phyloP scores from a whole-genome alignment of 2,329 filamentous ascomycete species.

The Periconia sp. region DNA sequence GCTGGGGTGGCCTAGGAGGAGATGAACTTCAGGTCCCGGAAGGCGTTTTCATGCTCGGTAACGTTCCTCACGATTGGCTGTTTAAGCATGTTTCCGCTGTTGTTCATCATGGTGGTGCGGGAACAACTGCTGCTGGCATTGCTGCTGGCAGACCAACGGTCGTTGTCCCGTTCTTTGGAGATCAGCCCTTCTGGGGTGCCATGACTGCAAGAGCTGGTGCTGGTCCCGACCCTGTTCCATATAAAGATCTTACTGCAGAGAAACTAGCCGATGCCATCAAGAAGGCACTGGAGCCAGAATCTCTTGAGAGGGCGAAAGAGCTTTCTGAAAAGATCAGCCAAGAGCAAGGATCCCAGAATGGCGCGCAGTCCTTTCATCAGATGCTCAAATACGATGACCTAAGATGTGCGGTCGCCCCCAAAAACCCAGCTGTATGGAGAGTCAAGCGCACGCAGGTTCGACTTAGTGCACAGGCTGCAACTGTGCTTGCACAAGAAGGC shows the following conservation, averaged over 20 bases:
- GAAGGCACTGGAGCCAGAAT: constrained; percentile 45
- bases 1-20: constrained; percentile 84
- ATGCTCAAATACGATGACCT: constrained; percentile 47
- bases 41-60: constrained; percentile 81
- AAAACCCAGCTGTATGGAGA: constrained; percentile 45
- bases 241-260: constrained; percentile 48
- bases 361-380: constrained; percentile 46
- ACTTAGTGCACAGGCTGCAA: constrained; percentile 46
- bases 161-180: constrained; percentile 76
- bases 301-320: constrained; percentile 43
- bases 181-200: constrained; percentile 50
- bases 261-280: constrained; percentile 46
- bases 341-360: constrained; percentile 45
- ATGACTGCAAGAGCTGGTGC: constrained; percentile 50
- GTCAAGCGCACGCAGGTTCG: constrained; percentile 45
- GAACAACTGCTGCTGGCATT: constrained; percentile 87
- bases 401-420: constrained; percentile 40
- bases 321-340: constrained; percentile 45
- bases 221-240: constrained; percentile 46
- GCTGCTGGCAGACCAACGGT: constrained; percentile 79
- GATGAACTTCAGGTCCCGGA: constrained; percentile 70
- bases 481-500: constrained; percentile 45
- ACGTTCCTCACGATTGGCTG: constrained; percentile 87
- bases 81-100: constrained; percentile 82
- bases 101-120: constrained; percentile 86